A percentile compares a stretch with the other conserved stretches of the same genome.
Conservation (phyloP, 2,329 filamentous ascomycete genomes). For the Fusarium irregulare region DNA sequence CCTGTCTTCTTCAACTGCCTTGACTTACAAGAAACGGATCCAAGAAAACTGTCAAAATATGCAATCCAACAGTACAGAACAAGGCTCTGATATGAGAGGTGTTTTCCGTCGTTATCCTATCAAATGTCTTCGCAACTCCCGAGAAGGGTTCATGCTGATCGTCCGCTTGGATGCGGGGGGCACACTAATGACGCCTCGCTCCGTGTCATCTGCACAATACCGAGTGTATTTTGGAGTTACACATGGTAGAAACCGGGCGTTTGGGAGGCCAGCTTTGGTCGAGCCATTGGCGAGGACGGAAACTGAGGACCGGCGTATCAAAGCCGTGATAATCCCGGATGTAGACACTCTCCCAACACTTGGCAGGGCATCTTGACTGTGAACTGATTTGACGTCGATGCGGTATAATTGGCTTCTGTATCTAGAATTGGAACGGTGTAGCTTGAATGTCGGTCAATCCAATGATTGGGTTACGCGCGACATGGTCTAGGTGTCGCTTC, state of each 20-base stretch:
- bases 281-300: no score
- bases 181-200: constrained; percentile 1
- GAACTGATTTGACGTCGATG: neutral
- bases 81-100: neutral
- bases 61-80: neutral
- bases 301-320: rapidly evolving
- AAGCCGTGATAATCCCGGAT: neutral
- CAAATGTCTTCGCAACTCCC: neutral
- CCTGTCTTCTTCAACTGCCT: neutral
- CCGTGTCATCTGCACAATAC: neutral
- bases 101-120: neutral
- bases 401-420: neutral
- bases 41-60: rapidly evolving
- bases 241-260: neutral
- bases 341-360: no score
- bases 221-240: neutral
- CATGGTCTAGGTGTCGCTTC: neutral
- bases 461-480: neutral
- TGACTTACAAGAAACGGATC: neutral
- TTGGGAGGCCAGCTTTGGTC: neutral
- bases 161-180: neutral
- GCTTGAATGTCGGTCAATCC: no score
- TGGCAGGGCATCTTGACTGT: neutral
- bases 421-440: no score
- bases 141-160: neutral